phyloP scores from a whole-genome alignment of 768 basidiomycete genomes.

The Leccinum subgranulosum region DNA sequence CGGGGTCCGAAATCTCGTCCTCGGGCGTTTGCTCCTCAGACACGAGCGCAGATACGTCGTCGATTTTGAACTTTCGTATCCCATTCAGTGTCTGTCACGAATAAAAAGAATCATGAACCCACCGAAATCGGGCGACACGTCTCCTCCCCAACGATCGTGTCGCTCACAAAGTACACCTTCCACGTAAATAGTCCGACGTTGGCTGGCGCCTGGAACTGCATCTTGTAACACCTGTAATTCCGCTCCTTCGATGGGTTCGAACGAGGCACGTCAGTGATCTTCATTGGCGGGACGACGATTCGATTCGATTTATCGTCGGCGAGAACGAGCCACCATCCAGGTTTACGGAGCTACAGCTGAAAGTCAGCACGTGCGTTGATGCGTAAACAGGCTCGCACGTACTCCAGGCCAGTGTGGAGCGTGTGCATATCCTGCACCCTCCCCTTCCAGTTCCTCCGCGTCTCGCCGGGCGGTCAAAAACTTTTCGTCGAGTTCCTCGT shows the following conservation, averaged over 20 bases:
- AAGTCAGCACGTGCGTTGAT: neutral
- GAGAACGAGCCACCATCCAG: constrained; percentile 89
- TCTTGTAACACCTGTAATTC: constrained; percentile 79
- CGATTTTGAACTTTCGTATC: constrained; percentile 63
- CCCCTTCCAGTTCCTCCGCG: constrained; percentile 54
- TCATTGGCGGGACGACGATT: constrained; percentile 83
- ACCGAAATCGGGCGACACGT: constrained; percentile 68
- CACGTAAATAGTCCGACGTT: constrained; percentile 82
- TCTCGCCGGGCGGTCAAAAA: constrained; percentile 65
- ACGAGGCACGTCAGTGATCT: constrained; percentile 75
- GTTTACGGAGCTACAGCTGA: constrained; percentile 68
- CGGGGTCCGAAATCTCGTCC: constrained; percentile 97
- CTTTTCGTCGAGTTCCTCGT: constrained; percentile 64
- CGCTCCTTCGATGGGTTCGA: constrained; percentile 45
- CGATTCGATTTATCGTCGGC: constrained; percentile 83
- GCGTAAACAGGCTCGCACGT: constrained; percentile 23
- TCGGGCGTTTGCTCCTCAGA: constrained; percentile 63
- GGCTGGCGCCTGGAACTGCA: constrained; percentile 94
- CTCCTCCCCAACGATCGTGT: constrained; percentile 87
- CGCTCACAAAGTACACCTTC: constrained; percentile 82
- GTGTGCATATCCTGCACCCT: constrained; percentile 66
- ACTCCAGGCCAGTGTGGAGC: constrained; percentile 92
- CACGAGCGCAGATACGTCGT: constrained; percentile 58
- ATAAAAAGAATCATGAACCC: constrained; percentile 26
- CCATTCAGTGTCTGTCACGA: constrained; percentile 4